These are phyloP conservation scores for Penicillium egyptiacum DNA, from an alignment of 495 filamentous ascomycete genomes.

Conservation along the genomic window DNA sequence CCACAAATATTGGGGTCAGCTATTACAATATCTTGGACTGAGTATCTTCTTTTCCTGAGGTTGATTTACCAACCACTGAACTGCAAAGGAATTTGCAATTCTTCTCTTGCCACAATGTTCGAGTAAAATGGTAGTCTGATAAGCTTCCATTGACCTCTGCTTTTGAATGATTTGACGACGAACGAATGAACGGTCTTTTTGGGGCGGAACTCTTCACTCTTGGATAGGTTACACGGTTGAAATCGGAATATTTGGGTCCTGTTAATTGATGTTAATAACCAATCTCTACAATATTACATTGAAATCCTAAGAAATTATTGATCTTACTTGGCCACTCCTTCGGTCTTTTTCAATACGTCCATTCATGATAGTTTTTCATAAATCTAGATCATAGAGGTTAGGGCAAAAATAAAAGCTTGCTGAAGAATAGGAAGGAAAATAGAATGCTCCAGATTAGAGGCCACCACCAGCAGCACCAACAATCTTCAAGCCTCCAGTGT, in stretches of 20 bases:
- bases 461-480: slow-evolving; percentile 60
- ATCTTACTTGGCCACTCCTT: background rate
- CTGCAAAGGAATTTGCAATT: background rate
- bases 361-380: slow-evolving; percentile 8
- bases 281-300: background rate
- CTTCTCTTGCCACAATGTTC: background rate
- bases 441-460: slow-evolving; percentile 12
- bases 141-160: background rate
- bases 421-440: background rate
- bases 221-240: background rate
- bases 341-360: slow-evolving; percentile 4
- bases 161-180: slow-evolving; percentile 8
- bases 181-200: slow-evolving; percentile 8
- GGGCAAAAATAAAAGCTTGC: background rate
- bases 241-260: background rate
- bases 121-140: background rate
- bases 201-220: slow-evolving; percentile 1
- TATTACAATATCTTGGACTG: background rate
- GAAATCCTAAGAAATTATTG: background rate
- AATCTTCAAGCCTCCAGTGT: slow-evolving; percentile 77
- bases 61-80: background rate
- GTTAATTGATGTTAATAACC: background rate
- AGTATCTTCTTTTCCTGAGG: background rate
- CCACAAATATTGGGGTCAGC: background rate
- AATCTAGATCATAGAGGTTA: background rate